Evolutionary conservation across 2,329 filamentous ascomycete genomes (phyloP), one percentile per base, ranked within the genome.

Genomic region (Knufia fluminis): DNA sequence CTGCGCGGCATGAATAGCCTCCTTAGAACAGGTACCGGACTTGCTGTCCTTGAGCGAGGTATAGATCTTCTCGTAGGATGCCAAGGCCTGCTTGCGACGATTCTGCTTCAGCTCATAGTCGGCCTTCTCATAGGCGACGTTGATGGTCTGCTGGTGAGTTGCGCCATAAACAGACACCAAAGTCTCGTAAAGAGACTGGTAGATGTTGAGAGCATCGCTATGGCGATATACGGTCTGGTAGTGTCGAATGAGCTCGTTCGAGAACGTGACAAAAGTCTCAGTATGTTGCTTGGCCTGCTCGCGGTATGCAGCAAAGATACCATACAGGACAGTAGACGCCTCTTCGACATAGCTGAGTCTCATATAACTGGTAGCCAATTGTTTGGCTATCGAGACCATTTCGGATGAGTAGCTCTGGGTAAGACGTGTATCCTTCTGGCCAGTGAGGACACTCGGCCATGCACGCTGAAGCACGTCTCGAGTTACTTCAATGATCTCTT

Each of bases 21-120:
- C 68, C 28, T 43, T 43, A 6, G 20, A 16, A 8, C 20, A 26
- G 0, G 64, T 61, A 4, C 70, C 51, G 22, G 63, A 56, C 22
- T 52, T 60, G 28, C 55, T 58, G 22, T 59, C 57, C 3, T 49
- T 53, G 2, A 71, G 57, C 1, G 61, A 68, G 1, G 62, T 65
- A 12, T 72, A 67, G 39, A 75, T 73, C 44, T 70, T 66, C 48
- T 70, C 66, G 56, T 74, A 72, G 52, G 71, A 70, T 46, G 69
- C 53, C 52, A 64, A 59, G 26, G 61, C 64, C 46, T 68, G 58
- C 2, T 49, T 23, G 40, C 49, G 49, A 47, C 59, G 64, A 48
- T 58, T 71, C 35, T 72, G 61, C 55, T 68, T 73, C 54, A 67
- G 68, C 1, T 68, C 68, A 43, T 73, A 62, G 45, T 71, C 69